Percentiles rank a stretch among this genome's conserved stretches.
Evolutionary conservation across 2,329 filamentous ascomycete genomes (phyloP).

Genomic region (Cladosporium sp.): DNA sequence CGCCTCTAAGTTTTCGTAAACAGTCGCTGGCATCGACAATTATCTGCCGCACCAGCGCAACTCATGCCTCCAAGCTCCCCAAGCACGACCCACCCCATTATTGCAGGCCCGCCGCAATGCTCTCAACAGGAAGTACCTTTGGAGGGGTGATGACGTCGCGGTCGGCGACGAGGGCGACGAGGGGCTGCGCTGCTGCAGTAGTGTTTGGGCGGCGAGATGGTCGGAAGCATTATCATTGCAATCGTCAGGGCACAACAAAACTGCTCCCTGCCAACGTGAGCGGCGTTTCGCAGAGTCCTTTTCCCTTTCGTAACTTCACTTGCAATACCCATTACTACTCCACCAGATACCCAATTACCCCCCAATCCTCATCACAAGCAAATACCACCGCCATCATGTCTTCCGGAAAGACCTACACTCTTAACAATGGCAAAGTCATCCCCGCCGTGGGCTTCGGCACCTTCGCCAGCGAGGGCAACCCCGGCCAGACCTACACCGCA

Average conservation of each 20-base stretch:
- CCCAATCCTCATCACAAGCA: neutral
- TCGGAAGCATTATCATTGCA: neutral
- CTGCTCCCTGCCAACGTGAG: neutral
- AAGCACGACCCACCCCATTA: conserved; percentile 12
- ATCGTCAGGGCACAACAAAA: conserved; percentile 8
- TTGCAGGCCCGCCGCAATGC: conserved; percentile 11
- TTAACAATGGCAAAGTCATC: conserved; percentile 61
- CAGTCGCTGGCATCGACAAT: neutral
- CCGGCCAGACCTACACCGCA: conserved; percentile 59
- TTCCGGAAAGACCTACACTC: conserved; percentile 52
- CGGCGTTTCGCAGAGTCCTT: neutral
- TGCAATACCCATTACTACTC: conserved; percentile 8
- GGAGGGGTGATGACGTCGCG: conserved; percentile 17
- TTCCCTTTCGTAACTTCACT: conserved; percentile 4
- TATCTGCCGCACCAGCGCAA: conserved; percentile 9
- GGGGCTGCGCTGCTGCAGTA: neutral
- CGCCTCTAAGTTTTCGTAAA: conserved; percentile 17
- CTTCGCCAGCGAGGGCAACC: conserved; percentile 64
- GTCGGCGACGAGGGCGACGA: neutral
- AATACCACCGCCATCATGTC: conserved; percentile 53
- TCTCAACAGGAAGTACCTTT: conserved; percentile 8
- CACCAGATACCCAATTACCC: neutral
- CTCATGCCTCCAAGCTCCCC: neutral
- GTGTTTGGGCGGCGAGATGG: neutral
- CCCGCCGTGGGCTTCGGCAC: conserved; percentile 66